Evolutionary conservation across 768 basidiomycete genomes (phyloP), one percentile per base, ranked within the genome.

Genomic region (Hebeloma cylindrosporum): DNA sequence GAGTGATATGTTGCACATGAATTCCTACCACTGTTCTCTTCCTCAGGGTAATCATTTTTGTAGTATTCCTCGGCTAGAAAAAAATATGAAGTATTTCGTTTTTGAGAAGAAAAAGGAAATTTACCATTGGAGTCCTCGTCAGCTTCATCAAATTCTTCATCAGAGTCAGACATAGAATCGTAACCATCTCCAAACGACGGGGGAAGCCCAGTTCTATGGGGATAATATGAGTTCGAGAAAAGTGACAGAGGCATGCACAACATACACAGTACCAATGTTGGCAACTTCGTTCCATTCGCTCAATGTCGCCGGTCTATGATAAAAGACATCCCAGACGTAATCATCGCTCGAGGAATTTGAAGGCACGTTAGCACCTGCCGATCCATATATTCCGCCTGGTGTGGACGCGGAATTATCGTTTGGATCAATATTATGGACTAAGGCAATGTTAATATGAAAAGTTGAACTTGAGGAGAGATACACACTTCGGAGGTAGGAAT

Each of bases 251-350:
- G 29, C 18, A 30, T 32, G 21, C 20, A 25, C 13, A 32, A 25
- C 32, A 65, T 78, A 39, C 61, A 90, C 87, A 86, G 79, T 88
- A 14, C 75, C 88, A 43, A 85, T 65, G 34, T 78, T 77, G 1
- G 70, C 71, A 5, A 69, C 71, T 14, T 76, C 71, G 43, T 78
- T 78, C 75, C 82, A 81, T 62, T 85, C 81, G 13, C 71, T 72
- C 29, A 79, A 60, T 8, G 79, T 73, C 14, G 74, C 72, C 0
- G 83, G 82, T 17, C 81, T 72, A 51, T 84, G 85, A 53, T 88
- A 89, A 58, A 89, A 91, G 16, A 91, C 78, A 56, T 91, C 88
- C 80, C 83, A 90, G 17, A 91, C 88, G 52, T 87, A 91, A 54
- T 89, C 88, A 20, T 74, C 74, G 5, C 51, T 53, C 1, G 51